These are phyloP conservation scores for Saksenaea oblongispora DNA, from an alignment of 371 early-diverging fungal species.

Conservation along the genomic window DNA sequence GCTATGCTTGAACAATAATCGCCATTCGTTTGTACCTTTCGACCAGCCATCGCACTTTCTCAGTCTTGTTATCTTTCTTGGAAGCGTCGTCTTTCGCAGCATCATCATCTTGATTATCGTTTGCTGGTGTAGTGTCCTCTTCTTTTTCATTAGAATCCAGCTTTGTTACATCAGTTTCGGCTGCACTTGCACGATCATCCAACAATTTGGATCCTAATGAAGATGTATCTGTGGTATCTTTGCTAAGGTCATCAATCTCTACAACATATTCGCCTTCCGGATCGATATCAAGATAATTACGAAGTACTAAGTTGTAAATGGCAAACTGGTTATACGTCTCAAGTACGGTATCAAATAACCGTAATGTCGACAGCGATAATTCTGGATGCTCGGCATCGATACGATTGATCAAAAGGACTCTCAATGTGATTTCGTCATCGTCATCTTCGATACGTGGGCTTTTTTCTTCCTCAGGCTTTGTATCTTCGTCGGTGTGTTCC, in stretches of 20 bases:
- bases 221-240: constrained; percentile 36
- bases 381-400: constrained; percentile 49
- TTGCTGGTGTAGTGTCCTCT: constrained; percentile 16
- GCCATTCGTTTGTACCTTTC: constrained; percentile 35
- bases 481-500: constrained; percentile 12
- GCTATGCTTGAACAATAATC: background rate
- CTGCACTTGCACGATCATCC: constrained; percentile 30
- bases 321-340: constrained; percentile 69
- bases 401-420: constrained; percentile 41
- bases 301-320: constrained; percentile 59
- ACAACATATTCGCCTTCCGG: constrained; percentile 48
- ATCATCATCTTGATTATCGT: constrained; percentile 5
- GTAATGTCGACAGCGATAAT: constrained; percentile 55
- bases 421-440: constrained; percentile 36
- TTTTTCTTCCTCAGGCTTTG: constrained; percentile 13
- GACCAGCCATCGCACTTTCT: constrained; percentile 53
- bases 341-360: constrained; percentile 64
- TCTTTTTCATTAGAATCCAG: constrained; percentile 6
- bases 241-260: constrained; percentile 15
- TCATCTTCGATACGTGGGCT: constrained; percentile 6
- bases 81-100: background rate
- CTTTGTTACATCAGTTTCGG: constrained; percentile 8
- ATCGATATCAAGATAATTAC: constrained; percentile 55
- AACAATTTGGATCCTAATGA: constrained; percentile 39
- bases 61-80: constrained; percentile 36